Conservation (phyloP, 1,139 yeast species). For the Scheffersomyces titani region DNA sequence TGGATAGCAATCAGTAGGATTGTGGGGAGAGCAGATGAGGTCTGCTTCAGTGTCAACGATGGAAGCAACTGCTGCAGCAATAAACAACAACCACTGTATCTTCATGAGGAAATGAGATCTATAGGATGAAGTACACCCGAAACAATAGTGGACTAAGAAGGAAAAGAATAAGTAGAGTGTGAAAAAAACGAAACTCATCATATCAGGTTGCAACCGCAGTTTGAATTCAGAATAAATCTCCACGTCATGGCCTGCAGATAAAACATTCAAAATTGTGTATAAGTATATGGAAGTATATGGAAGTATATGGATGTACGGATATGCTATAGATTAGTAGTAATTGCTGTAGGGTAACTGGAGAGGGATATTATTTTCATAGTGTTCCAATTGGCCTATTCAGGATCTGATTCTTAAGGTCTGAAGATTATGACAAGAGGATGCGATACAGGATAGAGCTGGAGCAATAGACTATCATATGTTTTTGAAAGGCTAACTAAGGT, state of each 20-base stretch:
- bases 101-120: not conserved
- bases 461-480: not conserved
- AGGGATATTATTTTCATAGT: no score
- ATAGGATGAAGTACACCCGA: not conserved
- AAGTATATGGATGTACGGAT: not conserved
- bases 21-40: constrained; percentile 47
- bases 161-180: not conserved
- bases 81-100: not conserved
- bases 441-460: not conserved
- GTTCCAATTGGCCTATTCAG: not conserved
- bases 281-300: not conserved
- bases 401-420: not conserved
- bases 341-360: no score
- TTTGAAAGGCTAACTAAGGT: not conserved
- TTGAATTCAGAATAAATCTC: not conserved
- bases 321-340: not conserved
- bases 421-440: not conserved
- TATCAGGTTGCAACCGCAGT: not conserved
- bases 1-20: constrained; percentile 63
- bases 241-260: not conserved
- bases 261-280: not conserved
- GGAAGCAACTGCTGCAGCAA: constrained; percentile 5
- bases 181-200: not conserved
- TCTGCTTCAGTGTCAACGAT: constrained; percentile 16
- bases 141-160: no score